Percentiles rank a stretch among this genome's conserved stretches.
Evolutionary conservation across 148 eudicot genomes (phyloP).

Genomic region (Vaccinium vitisidaea): DNA sequence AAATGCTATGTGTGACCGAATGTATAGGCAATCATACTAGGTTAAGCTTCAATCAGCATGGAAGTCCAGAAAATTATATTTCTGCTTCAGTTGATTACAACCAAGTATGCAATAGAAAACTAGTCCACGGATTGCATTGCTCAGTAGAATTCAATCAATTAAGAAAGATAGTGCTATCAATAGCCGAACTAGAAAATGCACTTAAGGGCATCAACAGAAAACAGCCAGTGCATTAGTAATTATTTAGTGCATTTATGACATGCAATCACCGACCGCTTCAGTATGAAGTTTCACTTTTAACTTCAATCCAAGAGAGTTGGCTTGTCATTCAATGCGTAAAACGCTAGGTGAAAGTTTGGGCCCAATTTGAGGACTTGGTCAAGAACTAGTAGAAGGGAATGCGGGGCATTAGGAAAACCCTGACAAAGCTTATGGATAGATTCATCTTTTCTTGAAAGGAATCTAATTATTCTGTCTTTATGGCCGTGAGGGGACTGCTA

Average conservation of each 20-base stretch:
- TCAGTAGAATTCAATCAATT: background rate
- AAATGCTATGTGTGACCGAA: background rate
- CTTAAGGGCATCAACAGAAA: background rate
- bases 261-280: background rate
- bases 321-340: background rate
- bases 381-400: background rate
- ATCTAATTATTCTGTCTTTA: background rate
- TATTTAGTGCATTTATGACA: background rate
- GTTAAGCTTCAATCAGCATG: conserved; percentile 1
- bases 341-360: background rate
- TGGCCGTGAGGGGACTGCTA: background rate
- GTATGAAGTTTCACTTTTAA: background rate
- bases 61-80: background rate
- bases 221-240: background rate
- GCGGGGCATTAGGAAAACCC: background rate
- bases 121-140: background rate
- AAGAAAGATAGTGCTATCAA: background rate
- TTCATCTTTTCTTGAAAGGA: background rate
- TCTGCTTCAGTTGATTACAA: background rate
- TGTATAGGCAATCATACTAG: background rate
- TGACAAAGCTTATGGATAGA: background rate
- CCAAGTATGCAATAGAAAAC: background rate
- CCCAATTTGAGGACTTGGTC: background rate
- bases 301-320: background rate
- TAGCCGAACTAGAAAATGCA: background rate